Evolutionary conservation across 2,329 filamentous ascomycete species (phyloP).

Genomic region (Phialophora macrospora): DNA sequence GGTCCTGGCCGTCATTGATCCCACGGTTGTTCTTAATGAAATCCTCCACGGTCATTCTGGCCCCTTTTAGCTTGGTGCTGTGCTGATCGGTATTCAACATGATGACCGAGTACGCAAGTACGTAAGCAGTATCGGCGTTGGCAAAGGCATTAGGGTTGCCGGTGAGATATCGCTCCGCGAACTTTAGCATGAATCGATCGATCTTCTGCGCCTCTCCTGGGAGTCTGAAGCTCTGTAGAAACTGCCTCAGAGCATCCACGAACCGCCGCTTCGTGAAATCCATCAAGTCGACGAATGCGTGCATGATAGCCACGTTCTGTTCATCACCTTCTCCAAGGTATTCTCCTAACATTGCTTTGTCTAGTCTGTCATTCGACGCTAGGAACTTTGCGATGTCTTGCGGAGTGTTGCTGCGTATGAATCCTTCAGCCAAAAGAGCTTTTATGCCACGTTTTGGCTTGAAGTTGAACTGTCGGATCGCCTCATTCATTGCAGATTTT

Average conservation of each 20-base stretch:
- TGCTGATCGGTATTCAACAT: slow-evolving; percentile 96
- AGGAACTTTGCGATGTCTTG: slow-evolving; percentile 85
- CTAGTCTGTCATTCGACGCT: slow-evolving; percentile 77
- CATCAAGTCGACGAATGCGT: slow-evolving; percentile 95
- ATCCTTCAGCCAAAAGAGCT: slow-evolving; percentile 78
- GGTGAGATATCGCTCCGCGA: slow-evolving; percentile 91
- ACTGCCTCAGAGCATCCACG: slow-evolving; percentile 87
- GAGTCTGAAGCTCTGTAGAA: slow-evolving; percentile 90
- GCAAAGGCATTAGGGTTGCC: slow-evolving; percentile 97
- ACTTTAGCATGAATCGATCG: slow-evolving; percentile 99
- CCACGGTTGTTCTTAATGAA: slow-evolving; percentile 99
- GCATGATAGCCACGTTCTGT: slow-evolving; percentile 96
- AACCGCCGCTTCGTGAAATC: slow-evolving; percentile 91
- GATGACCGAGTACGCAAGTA: slow-evolving; percentile 94
- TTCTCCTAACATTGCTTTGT: slow-evolving; percentile 92
- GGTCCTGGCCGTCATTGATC: slow-evolving; percentile 93
- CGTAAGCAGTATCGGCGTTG: slow-evolving; percentile 96
- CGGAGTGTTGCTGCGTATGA: slow-evolving; percentile 79
- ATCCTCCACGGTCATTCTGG: slow-evolving; percentile 92
- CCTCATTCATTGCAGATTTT: slow-evolving; percentile 90
- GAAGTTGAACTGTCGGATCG: slow-evolving; percentile 92
- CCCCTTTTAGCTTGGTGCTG: slow-evolving; percentile 78
- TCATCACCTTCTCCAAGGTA: slow-evolving; percentile 92
- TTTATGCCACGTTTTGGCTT: slow-evolving; percentile 96
- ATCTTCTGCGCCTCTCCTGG: slow-evolving; percentile 98